Evolutionary conservation across 257 asterid genomes (phyloP), one percentile per base, ranked within the genome.

Genomic region (Nicotiana otophora): DNA sequence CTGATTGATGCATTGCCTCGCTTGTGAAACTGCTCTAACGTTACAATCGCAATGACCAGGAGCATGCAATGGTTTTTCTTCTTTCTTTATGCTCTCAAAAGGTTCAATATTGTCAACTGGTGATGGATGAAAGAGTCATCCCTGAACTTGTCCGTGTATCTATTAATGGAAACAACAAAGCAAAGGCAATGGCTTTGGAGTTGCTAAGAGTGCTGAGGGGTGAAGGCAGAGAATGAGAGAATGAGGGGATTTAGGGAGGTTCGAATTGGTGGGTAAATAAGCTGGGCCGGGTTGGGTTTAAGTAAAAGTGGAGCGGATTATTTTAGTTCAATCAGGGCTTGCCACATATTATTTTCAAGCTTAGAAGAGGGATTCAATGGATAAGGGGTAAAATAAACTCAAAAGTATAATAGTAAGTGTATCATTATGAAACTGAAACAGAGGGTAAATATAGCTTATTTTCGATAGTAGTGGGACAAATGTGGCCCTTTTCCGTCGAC

Each of bases 111-210:
- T 90, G 97, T 82, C 83, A 82, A 83, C 79, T 89, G 74, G 94
- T 90, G 31, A 90, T 94, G 97, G 88, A 87, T 0, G 98, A 94
- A 81, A 92, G 93, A 15, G 91, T 90, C 36, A 85, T 94, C 82
- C 93, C 98, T 0, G 88, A 87, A 81, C 96, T 96, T 3, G 84
- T 88, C 15, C 67, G 62, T 11, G 77, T 94, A 23, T 89, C 94
- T 1, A 12, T 85, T 60, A 96, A 90, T 16, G 98, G 98, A 75
- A 96, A 86, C 82, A 48, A 67, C 69, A 88, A 66, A 85, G 95
- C 88, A 10, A 89, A 83, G 88, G 88, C 88, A 23, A 23, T 87
- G 93, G 91, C 98, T 5, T n/a, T 83, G 86, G 99, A 94, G 86
- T 81, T 96, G 46, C 87, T 91, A 36, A 87, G 97, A 81, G 87